phyloP scores from a whole-genome alignment of 768 basidiomycete species.

The Rhizopogon roseolus region DNA sequence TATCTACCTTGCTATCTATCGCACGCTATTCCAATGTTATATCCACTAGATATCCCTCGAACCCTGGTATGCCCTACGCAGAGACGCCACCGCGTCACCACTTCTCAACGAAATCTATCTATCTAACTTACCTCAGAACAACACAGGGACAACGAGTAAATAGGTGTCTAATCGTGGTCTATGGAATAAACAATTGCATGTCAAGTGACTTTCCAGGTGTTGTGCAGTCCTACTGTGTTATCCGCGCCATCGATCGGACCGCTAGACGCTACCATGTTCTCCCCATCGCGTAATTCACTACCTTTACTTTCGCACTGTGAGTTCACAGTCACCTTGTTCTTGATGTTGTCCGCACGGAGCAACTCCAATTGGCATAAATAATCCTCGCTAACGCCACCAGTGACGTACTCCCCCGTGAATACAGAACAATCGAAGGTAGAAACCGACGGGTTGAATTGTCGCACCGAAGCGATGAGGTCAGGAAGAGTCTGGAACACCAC shows the following conservation, averaged over 20 bases:
- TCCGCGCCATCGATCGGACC: slow-evolving; percentile 58
- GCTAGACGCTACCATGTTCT: slow-evolving; percentile 27
- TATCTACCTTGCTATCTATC: neutral
- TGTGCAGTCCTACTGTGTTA: slow-evolving; percentile 77
- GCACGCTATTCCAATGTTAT: neutral
- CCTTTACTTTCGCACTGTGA: slow-evolving; percentile 20
- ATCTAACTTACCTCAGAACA: neutral
- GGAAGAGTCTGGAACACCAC: slow-evolving; percentile 92
- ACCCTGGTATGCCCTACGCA: neutral
- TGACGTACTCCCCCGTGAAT: slow-evolving; percentile 95
- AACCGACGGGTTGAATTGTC: slow-evolving; percentile 77
- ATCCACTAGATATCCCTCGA: neutral
- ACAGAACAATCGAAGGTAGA: slow-evolving; percentile 91
- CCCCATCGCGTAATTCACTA: slow-evolving; percentile 13
- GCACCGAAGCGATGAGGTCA: slow-evolving; percentile 83
- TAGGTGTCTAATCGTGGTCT: neutral
- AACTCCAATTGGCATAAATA: slow-evolving; percentile 76
- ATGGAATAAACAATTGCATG: no score
- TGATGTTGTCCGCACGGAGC: slow-evolving; percentile 77
- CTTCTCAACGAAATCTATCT: neutral
- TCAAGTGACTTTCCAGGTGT: slow-evolving; percentile 51
- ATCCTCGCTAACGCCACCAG: slow-evolving; percentile 81
- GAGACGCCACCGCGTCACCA: no score
- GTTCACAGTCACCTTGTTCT: slow-evolving; percentile 42
- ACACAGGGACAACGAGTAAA: neutral